Percentiles rank a stretch among this genome's conserved stretches.
These are phyloP conservation scores for Corylus heterophylla DNA, from an alignment of 306 rosid species.

Conservation along the genomic window DNA sequence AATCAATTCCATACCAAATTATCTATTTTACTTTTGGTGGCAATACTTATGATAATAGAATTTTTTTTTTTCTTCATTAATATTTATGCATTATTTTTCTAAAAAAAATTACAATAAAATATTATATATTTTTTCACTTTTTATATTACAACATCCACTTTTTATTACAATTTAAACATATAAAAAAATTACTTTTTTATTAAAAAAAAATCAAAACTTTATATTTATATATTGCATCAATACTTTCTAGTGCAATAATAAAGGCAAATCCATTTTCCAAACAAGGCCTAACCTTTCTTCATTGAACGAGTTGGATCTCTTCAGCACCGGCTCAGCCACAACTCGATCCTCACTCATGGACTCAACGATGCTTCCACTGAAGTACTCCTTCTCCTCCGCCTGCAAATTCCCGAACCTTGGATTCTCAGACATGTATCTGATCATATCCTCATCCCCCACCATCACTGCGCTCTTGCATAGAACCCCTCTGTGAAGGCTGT, in stretches of 20 bases:
- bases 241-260: too few relatives aligned
- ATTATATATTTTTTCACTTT: too few relatives aligned
- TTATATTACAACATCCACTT: too few relatives aligned
- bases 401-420: slow-evolving; percentile 78
- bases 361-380: slow-evolving; percentile 82
- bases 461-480: slow-evolving; percentile 32
- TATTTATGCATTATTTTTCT: too few relatives aligned
- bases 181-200: too few relatives aligned
- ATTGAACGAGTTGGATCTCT: slow-evolving; percentile 72
- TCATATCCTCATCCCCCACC: slow-evolving; percentile 45
- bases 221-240: too few relatives aligned
- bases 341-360: slow-evolving; percentile 46
- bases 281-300: slow-evolving; percentile 56
- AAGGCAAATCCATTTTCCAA: too few relatives aligned
- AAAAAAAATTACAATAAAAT: too few relatives aligned
- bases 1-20: not conserved
- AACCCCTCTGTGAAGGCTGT: slow-evolving; percentile 36
- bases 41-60: not conserved
- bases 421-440: slow-evolving; percentile 66
- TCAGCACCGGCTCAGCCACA: slow-evolving; percentile 34
- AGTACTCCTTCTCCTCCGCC: slow-evolving; percentile 81
- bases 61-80: too few relatives aligned
- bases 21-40: not conserved
- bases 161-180: too few relatives aligned
- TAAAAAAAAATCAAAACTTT: too few relatives aligned